Evolutionary conservation across 805 yeast genomes (phyloP), one percentile per base, ranked within the genome.

Genomic region (Nakazawaea ambrosiae): DNA sequence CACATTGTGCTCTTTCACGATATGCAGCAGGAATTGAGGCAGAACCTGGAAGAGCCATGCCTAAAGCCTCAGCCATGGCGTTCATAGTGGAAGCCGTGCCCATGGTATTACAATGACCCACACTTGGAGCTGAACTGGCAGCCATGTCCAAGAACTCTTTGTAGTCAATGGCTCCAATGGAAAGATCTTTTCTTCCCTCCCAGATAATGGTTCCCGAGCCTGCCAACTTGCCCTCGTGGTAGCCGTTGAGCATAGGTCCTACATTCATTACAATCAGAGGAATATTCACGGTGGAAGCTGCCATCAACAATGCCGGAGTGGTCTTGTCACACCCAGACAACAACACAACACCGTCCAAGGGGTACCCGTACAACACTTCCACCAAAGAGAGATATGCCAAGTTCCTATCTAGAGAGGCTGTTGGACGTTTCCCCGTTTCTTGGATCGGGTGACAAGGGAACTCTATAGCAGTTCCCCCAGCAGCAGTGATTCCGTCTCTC

Each of bases 251-350:
- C 55, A 50, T 50, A 10, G 55, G 55, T 55, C 96, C 96, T 56
- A 95, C 96, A 61, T 86, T 86, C 26, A 86, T 85, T 94, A 86
- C 82, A 50, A 86, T 79, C 34, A 88, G 77, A 20, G 96, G 96
- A 55, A 95, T 74, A 70, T 86, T 86, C 65, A 83, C 84, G 63
- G 95, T 75, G 40, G 88, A 95, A 92, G 86, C 85, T 39, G 94
- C 95, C 81, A 86, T 86, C 57, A 86, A 70, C 25, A 81, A 85
- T 63, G 95, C 96, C 16, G 96, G 96, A 94, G 86, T 84, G 66
- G 86, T 86, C 61, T 86, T 86, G 63, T 86, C 96, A 66, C 96
- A 86, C 6, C 53, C 53, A 4, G 53, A 45, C 15, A 49, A 40
- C 14, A 49, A 35, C 16, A 49, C 53, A 5, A 49, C 53, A 3